Percentiles rank a stretch among this genome's conserved stretches.
phyloP scores from a whole-genome alignment of 1,284 basidiomycete genomes.

The Pseudozyma sp. region DNA sequence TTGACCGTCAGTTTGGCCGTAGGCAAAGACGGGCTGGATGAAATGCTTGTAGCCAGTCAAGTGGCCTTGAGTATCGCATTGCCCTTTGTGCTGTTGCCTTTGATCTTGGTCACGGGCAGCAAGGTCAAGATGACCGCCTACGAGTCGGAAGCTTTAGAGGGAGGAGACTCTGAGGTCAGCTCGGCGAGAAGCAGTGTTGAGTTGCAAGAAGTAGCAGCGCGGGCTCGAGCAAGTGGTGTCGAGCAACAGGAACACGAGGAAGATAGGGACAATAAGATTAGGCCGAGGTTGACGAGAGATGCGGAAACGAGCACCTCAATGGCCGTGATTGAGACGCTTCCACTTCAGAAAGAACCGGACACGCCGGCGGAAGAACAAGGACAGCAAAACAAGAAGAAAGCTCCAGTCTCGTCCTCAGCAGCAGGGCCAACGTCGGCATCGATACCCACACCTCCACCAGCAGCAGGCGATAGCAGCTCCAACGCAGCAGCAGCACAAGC shows the following conservation, averaged over 20 bases:
- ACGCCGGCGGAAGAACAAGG: too few relatives aligned
- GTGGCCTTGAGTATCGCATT: constrained; percentile 87
- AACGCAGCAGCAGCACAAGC: neutral
- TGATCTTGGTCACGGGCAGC: constrained; percentile 57
- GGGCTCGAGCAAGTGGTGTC: neutral
- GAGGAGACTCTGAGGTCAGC: neutral
- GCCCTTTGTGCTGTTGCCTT: constrained; percentile 73
- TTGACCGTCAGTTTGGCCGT: constrained; percentile 81
- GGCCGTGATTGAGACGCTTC: constrained; percentile 15
- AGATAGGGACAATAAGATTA: neutral
- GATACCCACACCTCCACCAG: too few relatives aligned
- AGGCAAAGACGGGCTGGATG: constrained; percentile 81
- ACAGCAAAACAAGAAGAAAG: too few relatives aligned
- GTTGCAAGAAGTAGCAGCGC: constrained; percentile 1
- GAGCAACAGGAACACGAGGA: neutral
- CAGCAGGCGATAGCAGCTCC: too few relatives aligned
- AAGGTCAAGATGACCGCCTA: constrained; percentile 51
- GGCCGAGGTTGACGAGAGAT: constrained; percentile 3
- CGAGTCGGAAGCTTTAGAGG: constrained; percentile 8
- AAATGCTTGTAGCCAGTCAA: constrained; percentile 86
- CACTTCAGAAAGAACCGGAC: too few relatives aligned
- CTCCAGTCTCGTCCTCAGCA: too few relatives aligned
- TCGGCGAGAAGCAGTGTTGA: constrained; percentile 20
- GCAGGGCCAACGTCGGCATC: too few relatives aligned
- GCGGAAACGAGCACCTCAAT: constrained; percentile 12